These are phyloP conservation scores for Brachypodium distachyon DNA, from an alignment of 202 grass and related monocot genomes.

Conservation along the genomic window DNA sequence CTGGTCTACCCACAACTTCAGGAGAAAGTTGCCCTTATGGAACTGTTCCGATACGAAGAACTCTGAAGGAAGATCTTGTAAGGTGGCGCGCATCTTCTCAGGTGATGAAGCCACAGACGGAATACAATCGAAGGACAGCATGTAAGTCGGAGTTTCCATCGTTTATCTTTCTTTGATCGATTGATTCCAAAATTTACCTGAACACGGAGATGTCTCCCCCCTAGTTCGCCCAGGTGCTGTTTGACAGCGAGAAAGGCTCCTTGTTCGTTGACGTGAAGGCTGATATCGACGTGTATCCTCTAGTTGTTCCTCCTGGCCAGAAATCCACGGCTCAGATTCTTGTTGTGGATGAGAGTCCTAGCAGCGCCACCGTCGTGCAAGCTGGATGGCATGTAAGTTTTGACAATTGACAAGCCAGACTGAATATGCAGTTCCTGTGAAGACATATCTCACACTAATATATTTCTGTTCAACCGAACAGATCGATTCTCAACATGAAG, in stretches of 20 bases:
- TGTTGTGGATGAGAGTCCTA: neutral
- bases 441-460: neutral
- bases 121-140: neutral
- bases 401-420: neutral
- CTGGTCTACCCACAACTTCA: neutral
- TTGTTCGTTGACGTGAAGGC: neutral
- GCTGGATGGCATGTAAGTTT: neutral
- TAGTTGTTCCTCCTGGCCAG: neutral
- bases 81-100: neutral
- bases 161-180: neutral
- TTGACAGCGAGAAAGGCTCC: neutral
- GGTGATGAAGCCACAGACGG: neutral
- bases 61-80: conserved; percentile 5
- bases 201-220: neutral
- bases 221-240: conserved; percentile 4
- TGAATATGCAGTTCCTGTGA: neutral
- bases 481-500: neutral
- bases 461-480: neutral
- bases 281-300: neutral
- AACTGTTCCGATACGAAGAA: conserved; percentile 19
- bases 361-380: neutral
- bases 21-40: neutral
- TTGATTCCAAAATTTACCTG: neutral
- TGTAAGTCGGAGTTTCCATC: neutral
- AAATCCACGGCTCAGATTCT: conserved; percentile 8